Evolutionary conservation across 179 eudicot genomes (phyloP).

Genomic region (Silene noctiflora): DNA sequence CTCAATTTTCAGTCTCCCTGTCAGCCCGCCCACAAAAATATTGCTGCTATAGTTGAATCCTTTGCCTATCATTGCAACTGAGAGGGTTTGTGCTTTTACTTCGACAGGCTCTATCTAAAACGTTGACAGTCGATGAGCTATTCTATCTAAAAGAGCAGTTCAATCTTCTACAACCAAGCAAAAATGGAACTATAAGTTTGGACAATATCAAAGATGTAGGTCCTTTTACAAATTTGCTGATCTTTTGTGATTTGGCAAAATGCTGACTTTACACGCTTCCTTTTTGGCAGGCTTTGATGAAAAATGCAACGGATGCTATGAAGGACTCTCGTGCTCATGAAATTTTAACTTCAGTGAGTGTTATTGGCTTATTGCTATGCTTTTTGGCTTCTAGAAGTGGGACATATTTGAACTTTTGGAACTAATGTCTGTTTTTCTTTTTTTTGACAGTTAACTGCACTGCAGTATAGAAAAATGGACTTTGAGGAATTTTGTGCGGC

Average conservation of each 20-base stretch:
- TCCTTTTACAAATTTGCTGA: slow-evolving; percentile 14
- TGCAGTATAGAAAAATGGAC: slow-evolving; percentile 75
- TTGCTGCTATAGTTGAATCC: background rate
- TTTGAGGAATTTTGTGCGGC: slow-evolving; percentile 92
- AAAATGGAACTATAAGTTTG: slow-evolving; percentile 52
- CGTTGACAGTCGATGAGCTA: slow-evolving; percentile 58
- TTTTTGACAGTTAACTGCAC: slow-evolving; percentile 56
- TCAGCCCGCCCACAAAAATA: background rate
- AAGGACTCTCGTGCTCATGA: slow-evolving; percentile 66
- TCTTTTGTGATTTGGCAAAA: too few relatives aligned
- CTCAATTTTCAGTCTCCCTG: background rate
- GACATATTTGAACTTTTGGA: background rate
- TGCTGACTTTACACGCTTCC: too few relatives aligned
- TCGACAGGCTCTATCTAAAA: slow-evolving; percentile 65
- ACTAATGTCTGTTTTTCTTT: too few relatives aligned
- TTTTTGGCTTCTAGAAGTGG: background rate
- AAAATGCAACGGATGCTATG: slow-evolving; percentile 65
- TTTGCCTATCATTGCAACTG: background rate
- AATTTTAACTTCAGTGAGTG: slow-evolving; percentile 55
- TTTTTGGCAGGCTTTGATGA: slow-evolving; percentile 54
- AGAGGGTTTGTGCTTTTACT: slow-evolving; percentile 2
- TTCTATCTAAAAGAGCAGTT: slow-evolving; percentile 66
- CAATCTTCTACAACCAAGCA: slow-evolving; percentile 56
- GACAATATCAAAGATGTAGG: slow-evolving; percentile 59
- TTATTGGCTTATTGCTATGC: too few relatives aligned